Conservation (phyloP, 2,329 filamentous ascomycete genomes). For the Fusarium hostae region DNA sequence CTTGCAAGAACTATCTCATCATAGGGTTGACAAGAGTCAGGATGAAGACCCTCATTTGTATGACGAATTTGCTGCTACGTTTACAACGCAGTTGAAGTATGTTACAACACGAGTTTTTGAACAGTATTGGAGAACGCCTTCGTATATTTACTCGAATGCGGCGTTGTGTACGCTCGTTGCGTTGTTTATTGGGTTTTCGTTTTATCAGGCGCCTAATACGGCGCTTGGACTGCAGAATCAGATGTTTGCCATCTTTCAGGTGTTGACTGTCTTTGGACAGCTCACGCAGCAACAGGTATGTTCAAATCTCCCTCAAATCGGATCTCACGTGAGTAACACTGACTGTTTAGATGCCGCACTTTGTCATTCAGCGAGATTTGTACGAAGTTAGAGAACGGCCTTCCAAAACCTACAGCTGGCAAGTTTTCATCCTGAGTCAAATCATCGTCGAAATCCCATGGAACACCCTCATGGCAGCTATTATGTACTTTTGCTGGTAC, state of each 20-base stretch:
- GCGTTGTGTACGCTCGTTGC: conserved; percentile 35
- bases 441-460: conserved; percentile 78
- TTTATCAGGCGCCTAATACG: conserved; percentile 66
- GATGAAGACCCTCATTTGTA: conserved; percentile 34
- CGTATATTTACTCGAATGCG: conserved; percentile 70
- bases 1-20: conserved; percentile 42
- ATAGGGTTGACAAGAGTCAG: not conserved
- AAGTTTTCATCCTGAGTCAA: conserved; percentile 72
- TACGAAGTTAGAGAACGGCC: conserved; percentile 76
- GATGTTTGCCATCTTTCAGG: conserved; percentile 74
- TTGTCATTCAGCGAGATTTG: conserved; percentile 73
- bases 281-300: conserved; percentile 61
- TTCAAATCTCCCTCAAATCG: fast-evolving
- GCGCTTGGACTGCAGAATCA: conserved; percentile 77
- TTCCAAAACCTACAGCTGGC: conserved; percentile 75
- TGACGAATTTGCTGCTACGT: conserved; percentile 48
- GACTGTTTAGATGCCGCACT: conserved; percentile 67
- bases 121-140: conserved; percentile 58
- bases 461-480: conserved; percentile 71
- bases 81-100: conserved; percentile 46
- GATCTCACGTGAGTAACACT: fast-evolving
- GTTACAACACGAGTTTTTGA: conserved; percentile 52
- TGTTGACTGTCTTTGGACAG: conserved; percentile 74
- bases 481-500: conserved; percentile 76
- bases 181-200: conserved; percentile 68